Base-by-base conservation (phyloP, 169 alveolate genomes). In the Plasmodium cynomolgi region DNA sequence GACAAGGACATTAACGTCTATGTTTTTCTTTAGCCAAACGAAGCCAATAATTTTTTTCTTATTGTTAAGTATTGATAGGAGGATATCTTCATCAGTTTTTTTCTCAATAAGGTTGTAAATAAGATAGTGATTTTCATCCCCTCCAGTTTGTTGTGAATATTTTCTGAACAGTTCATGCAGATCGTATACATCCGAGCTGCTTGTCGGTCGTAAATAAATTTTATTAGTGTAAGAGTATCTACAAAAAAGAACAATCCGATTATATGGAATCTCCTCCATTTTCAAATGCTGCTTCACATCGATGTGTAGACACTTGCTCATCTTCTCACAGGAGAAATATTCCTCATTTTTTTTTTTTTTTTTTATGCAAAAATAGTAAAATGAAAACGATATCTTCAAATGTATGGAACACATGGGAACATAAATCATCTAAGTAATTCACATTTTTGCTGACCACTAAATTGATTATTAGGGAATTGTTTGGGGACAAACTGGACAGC, bases 31-130 rank as follows among this genome's bases (percentile, higher is more conserved):
- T 56, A 88, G 39, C 77, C 86, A 88, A 23, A 37, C 41, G 20
- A 88, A 88, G 3, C 94, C 94, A 11, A 88, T 77, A 4, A 88
- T 88, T 79, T 88, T 88, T 31, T 88, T 81, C 72, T 81, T 79
- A 80, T 44, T 79, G 68, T 88, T 88, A 37, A 88, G 41, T 29
- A 88, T 80, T 1, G 81, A 79, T 20, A 88, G 47, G 37, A 88
- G 47, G 44, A 88, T 88, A 31, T 88, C 94, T 29, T 79, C 73
- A 13, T 88, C 83, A 29, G 88, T 79, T 68, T 88, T 88, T 20
- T 68, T 80, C 23, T 88, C 94, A 79, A 88, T 88, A 9, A 88
- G 80, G 44, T 88, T 82, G 50, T 88, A 88, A 6, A 88, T 68
- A 6, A 88, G 75, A 26, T 88, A 88, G 11, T 88, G 73, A 50